phyloP scores from a whole-genome alignment of 805 yeast species.

The Myxozyma udenii region DNA sequence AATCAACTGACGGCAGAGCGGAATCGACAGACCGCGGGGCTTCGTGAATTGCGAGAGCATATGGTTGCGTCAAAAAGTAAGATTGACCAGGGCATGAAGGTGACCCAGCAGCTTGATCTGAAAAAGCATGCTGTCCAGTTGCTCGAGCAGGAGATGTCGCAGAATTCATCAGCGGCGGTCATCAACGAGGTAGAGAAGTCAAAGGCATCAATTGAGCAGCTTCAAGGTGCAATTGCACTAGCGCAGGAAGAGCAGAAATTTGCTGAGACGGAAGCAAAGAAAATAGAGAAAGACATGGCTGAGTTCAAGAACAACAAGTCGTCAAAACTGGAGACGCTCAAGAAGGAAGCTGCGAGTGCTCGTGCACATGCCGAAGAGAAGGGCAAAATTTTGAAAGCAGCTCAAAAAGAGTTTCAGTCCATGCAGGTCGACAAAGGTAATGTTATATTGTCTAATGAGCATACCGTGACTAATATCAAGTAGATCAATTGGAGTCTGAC shows the following conservation, averaged over 20 bases:
- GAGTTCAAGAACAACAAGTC: slow-evolving; percentile 82
- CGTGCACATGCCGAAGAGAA: slow-evolving; percentile 39
- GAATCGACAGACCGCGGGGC: slow-evolving; percentile 44
- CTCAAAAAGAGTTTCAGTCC: slow-evolving; percentile 57
- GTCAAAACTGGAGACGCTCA: slow-evolving; percentile 62
- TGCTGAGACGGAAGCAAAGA: slow-evolving; percentile 46
- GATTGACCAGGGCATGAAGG: slow-evolving; percentile 23
- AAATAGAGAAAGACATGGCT: slow-evolving; percentile 69
- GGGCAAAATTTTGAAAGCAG: slow-evolving; percentile 45
- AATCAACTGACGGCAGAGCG: slow-evolving; percentile 47
- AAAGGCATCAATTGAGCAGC: slow-evolving; percentile 46
- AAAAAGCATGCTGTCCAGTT: slow-evolving; percentile 37
- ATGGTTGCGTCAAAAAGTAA: slow-evolving; percentile 14
- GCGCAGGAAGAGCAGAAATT: slow-evolving; percentile 38
- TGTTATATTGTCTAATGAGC: neutral
- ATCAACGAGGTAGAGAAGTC: slow-evolving; percentile 38
- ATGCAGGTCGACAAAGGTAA: slow-evolving; percentile 54
- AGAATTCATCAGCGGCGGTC: slow-evolving; percentile 26
- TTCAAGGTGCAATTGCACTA: slow-evolving; percentile 43
- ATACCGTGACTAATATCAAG: neutral
- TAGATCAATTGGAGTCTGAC: slow-evolving; percentile 65
- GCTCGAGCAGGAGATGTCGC: slow-evolving; percentile 31
- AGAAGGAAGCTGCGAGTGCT: slow-evolving; percentile 48
- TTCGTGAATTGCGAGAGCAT: slow-evolving; percentile 40
- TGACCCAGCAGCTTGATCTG: slow-evolving; percentile 34